Evolutionary conservation across 2,329 filamentous ascomycete genomes (phyloP).

Genomic region (Leptodontidium sp.): DNA sequence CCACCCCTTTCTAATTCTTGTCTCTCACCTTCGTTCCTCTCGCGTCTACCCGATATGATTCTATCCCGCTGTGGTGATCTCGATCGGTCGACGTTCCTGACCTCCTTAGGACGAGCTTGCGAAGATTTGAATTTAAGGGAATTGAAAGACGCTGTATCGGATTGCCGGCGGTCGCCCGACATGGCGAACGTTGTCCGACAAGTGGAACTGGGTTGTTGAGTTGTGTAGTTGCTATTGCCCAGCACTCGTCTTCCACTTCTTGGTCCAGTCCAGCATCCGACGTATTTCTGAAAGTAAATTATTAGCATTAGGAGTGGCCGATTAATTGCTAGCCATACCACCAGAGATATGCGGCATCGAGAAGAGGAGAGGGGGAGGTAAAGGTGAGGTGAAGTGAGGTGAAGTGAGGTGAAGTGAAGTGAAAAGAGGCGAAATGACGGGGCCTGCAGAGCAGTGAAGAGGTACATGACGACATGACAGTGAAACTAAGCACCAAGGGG

Average conservation of each 20-base stretch:
- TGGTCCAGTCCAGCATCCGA: not conserved
- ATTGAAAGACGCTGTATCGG: not conserved
- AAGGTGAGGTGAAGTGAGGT: not conserved
- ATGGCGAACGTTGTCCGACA: not conserved
- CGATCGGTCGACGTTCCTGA: not conserved
- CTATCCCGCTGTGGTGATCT: conserved; percentile 4
- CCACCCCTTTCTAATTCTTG: not conserved
- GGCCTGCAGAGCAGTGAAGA: not conserved
- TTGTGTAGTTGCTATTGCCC: not conserved
- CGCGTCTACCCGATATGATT: not conserved
- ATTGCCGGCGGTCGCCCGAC: conserved; percentile 6
- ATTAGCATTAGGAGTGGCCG: not conserved
- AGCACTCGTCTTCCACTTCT: not conserved
- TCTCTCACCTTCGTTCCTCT: not conserved
- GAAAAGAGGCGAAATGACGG: not conserved
- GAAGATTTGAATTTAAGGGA: not conserved
- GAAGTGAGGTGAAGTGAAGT: not conserved
- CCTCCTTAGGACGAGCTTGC: not conserved
- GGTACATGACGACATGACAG: not conserved
- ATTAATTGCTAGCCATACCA: not conserved
- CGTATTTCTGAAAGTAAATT: not conserved
- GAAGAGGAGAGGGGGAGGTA: not conserved
- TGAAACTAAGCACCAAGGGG: no score
- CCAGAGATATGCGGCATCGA: not conserved
- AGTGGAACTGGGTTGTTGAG: not conserved